Conservation (phyloP, 2,329 filamentous ascomycete species). For the Botrytis pseudocinerea region DNA sequence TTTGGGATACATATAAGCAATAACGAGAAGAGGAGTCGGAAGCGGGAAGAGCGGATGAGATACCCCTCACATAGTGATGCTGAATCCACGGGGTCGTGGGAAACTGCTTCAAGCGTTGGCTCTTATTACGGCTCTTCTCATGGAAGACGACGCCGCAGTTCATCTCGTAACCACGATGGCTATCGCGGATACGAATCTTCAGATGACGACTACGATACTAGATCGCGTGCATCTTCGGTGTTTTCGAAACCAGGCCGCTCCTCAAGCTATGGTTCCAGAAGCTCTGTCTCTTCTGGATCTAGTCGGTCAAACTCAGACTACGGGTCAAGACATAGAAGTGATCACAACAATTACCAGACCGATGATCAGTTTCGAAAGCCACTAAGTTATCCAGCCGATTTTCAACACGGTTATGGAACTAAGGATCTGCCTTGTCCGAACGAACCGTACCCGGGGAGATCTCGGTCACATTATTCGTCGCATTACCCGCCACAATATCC, state of each 20-base stretch:
- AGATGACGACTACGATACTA: not conserved
- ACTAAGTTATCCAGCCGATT: not conserved
- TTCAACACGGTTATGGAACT: not conserved
- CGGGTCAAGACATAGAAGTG: not conserved
- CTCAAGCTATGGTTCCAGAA: not conserved
- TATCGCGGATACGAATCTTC: not conserved
- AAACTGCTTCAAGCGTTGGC: not conserved
- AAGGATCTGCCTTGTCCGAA: not conserved
- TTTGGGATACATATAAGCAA: not conserved
- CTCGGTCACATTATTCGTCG: not conserved
- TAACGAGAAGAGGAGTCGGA: not conserved
- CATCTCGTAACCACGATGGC: not conserved
- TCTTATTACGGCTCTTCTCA: not conserved
- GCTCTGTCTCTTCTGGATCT: not conserved
- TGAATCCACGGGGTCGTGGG: not conserved
- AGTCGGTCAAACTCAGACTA: not conserved
- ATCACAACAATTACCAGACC: not conserved
- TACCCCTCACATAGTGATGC: not conserved
- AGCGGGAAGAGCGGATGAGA: not conserved
- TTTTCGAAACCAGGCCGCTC: not conserved
- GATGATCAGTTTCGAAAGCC: slow-evolving; percentile 1
- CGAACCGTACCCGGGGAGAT: not conserved
- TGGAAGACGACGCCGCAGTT: not conserved
- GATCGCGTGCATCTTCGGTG: not conserved
- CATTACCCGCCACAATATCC: no score